Base-by-base conservation (phyloP, 306 rosid genomes). In the Sechiopsis laciniata region DNA sequence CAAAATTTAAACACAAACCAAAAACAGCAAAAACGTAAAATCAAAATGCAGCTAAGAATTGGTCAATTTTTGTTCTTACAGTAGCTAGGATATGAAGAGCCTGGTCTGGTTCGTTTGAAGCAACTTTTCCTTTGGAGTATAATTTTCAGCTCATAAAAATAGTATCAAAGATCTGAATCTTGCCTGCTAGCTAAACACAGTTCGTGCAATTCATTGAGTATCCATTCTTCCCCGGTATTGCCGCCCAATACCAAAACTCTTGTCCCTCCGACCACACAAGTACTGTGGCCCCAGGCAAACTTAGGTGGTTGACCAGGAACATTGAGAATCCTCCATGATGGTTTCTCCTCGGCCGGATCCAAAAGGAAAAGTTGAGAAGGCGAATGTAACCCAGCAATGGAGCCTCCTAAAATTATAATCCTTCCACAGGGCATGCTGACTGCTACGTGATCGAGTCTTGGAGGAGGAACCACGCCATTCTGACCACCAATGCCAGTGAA, bases 371-470 rank as follows among this genome's bases (percentile, higher is more conserved):
- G 89, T 76, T 94, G 99, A 26, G 99, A 94, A 20, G 99, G 97
- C 26, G 99, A 94, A 80, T 94, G 99, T 76, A 94, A 91, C 75
- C 99, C 99, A 0, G 92, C 90, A 53, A 94, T 86, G 20, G 99
- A 91, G 57, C 99, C 97, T 42, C 99, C 99, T 24, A 91, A 94
- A 62, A 90, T 84, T 74, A 91, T 94, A 20, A 94, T 80, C 83
- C 97, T 89, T 62, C 99, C 99, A 81, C 99, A 95, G n/a, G 99
- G 99, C 97, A 95, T 91, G 85, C 92, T 95, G 60, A 95, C 88
- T 13, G 99, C 96, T 71, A 95, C 99, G 61, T 95, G 99, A 78
- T 95, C 99, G 22, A 95, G 83, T 74, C 99, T 84, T 13, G 97
- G 96, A 63, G 97, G 99, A 71, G 97, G 97, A 69, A 94, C 89